These are phyloP conservation scores for Verbascum thapsus DNA, from an alignment of 257 asterid genomes.

Conservation along the genomic window DNA sequence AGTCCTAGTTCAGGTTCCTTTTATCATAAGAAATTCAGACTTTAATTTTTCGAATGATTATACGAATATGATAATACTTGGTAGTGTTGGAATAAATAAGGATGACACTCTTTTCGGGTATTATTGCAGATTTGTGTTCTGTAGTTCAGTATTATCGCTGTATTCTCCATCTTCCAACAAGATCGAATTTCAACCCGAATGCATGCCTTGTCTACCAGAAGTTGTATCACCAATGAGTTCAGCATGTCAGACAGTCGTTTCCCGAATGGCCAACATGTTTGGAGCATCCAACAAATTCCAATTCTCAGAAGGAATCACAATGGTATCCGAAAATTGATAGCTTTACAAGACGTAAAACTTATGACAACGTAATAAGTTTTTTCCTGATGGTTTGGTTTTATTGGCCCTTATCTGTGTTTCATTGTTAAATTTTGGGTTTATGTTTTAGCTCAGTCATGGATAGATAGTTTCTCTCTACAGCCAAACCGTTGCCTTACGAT, in stretches of 20 bases:
- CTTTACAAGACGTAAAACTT: conserved; percentile 20
- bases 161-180: conserved; percentile 55
- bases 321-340: conserved; percentile 35
- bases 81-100: neutral
- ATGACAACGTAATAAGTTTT: conserved; percentile 8
- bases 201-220: conserved; percentile 81
- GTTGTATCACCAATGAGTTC: conserved; percentile 54
- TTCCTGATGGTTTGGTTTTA: neutral
- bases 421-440: neutral
- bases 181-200: conserved; percentile 69
- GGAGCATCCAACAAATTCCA: conserved; percentile 60
- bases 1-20: neutral
- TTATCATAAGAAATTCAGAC: neutral
- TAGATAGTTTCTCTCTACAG: neutral
- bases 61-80: neutral
- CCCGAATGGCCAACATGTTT: conserved; percentile 62
- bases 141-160: conserved; percentile 64
- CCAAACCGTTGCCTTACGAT: no score
- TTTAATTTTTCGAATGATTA: no score
- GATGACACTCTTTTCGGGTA: conserved; percentile 18
- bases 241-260: conserved; percentile 55
- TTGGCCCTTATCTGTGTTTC: neutral
- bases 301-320: conserved; percentile 40
- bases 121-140: conserved; percentile 76
- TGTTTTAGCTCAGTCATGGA: neutral